Evolutionary conservation across 2,329 filamentous ascomycete genomes (phyloP).

Genomic region (Nemania bipapillata): DNA sequence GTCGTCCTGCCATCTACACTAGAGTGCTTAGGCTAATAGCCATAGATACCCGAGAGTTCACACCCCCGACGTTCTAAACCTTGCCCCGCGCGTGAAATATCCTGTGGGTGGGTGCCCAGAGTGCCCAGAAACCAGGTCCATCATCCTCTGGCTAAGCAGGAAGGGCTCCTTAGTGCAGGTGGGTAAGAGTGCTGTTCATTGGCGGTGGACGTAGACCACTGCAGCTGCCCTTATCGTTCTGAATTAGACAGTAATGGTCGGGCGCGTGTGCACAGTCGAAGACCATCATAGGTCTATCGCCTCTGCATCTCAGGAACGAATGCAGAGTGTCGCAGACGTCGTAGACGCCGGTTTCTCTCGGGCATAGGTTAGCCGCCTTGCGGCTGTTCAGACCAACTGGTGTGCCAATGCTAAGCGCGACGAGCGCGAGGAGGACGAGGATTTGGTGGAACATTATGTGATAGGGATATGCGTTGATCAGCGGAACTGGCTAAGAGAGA

Average conservation of each 20-base stretch:
- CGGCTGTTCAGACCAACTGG: slow-evolving; percentile 17
- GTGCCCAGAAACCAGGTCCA: background rate
- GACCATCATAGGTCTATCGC: slow-evolving; percentile 30
- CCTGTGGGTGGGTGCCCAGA: background rate
- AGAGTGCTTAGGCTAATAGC: background rate
- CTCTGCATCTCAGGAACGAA: slow-evolving; percentile 37
- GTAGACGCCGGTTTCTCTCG: slow-evolving; percentile 32
- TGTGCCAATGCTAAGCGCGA: slow-evolving; percentile 26
- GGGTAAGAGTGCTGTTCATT: slow-evolving; percentile 30
- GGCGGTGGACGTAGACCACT: slow-evolving; percentile 31
- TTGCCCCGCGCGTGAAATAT: background rate
- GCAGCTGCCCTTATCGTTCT: slow-evolving; percentile 37
- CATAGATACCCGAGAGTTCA: background rate
- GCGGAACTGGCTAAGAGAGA: slow-evolving; percentile 13
- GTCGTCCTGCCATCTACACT: background rate
- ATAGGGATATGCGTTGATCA: background rate
- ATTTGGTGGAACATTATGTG: slow-evolving; percentile 30
- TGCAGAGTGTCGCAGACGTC: slow-evolving; percentile 40
- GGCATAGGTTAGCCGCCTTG: slow-evolving; percentile 22
- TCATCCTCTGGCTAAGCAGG: background rate
- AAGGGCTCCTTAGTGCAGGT: background rate
- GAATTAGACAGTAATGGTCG: slow-evolving; percentile 35
- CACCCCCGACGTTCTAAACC: background rate
- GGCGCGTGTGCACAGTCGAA: slow-evolving; percentile 34
- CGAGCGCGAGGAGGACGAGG: slow-evolving; percentile 26